phyloP scores from a whole-genome alignment of 2,329 filamentous ascomycete species.

The Eurotiales sp. region DNA sequence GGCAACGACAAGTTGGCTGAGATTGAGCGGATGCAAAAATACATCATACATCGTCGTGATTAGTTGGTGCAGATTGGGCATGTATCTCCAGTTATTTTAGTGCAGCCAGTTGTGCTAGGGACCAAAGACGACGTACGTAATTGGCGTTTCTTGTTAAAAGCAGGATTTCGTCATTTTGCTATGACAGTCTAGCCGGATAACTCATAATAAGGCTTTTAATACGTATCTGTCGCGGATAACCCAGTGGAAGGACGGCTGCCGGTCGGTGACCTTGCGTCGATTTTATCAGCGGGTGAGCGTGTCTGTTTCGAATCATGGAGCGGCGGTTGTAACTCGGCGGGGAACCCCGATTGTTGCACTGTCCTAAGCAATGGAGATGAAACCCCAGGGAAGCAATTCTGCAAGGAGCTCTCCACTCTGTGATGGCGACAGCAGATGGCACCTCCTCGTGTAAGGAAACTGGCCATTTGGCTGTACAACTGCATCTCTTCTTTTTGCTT shows the following conservation, averaged over 20 bases:
- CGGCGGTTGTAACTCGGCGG: slow-evolving; percentile 51
- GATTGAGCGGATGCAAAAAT: too few relatives aligned
- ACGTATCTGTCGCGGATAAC: slow-evolving; percentile 40
- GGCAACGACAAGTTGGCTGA: too few relatives aligned
- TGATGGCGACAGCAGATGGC: slow-evolving; percentile 54
- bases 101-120: too few relatives aligned
- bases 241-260: slow-evolving; percentile 37
- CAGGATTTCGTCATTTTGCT: too few relatives aligned
- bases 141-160: too few relatives aligned
- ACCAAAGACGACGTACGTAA: too few relatives aligned
- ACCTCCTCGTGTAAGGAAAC: slow-evolving; percentile 39
- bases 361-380: slow-evolving; percentile 53
- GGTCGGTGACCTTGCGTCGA: slow-evolving; percentile 36
- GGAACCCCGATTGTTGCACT: slow-evolving; percentile 52
- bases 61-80: too few relatives aligned
- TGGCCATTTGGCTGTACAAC: slow-evolving; percentile 36
- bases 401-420: slow-evolving; percentile 54
- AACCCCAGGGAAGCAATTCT: slow-evolving; percentile 58
- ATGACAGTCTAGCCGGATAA: neutral
- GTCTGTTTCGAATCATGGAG: slow-evolving; percentile 55
- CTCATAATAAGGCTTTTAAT: neutral
- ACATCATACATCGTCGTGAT: too few relatives aligned
- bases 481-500: slow-evolving; percentile 27
- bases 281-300: slow-evolving; percentile 38
- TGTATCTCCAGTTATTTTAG: too few relatives aligned